Percentiles rank a stretch among this genome's conserved stretches.
Evolutionary conservation across 345 rosid genomes (phyloP).

Genomic region (Chamaenerion angustifolium): DNA sequence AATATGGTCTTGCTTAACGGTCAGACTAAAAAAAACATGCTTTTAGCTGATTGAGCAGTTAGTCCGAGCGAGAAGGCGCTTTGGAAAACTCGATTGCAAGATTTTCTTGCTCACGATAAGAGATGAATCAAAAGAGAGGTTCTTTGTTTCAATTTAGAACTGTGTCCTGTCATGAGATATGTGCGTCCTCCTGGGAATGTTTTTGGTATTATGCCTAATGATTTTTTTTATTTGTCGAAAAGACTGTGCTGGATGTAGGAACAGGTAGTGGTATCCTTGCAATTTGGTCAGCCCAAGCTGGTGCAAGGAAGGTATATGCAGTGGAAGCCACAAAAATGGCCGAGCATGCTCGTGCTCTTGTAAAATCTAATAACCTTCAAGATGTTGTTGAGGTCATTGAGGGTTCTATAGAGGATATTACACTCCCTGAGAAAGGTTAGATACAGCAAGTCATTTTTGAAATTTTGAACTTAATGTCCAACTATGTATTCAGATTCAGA

Average conservation of each 20-base stretch:
- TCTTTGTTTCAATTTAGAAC: background rate
- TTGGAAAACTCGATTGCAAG: too few relatives aligned
- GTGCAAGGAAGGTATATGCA: conserved; percentile 95
- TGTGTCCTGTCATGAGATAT: background rate
- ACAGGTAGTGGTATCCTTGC: conserved; percentile 99
- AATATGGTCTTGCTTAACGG: too few relatives aligned
- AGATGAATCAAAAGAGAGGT: too few relatives aligned
- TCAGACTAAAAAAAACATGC: too few relatives aligned
- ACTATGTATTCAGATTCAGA: background rate
- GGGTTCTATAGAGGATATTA: conserved; percentile 74
- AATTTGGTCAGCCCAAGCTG: conserved; percentile 98
- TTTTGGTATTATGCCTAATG: conserved; percentile 5
- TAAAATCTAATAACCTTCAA: conserved; percentile 61
- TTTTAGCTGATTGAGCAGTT: too few relatives aligned
- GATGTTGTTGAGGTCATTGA: conserved; percentile 71
- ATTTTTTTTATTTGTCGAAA: conserved; percentile 12
- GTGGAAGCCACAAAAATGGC: conserved; percentile 94
- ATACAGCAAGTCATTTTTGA: background rate
- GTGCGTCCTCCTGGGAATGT: background rate
- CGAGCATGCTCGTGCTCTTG: conserved; percentile 83
- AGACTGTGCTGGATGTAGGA: conserved; percentile 95
- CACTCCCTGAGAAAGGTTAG: conserved; percentile 82
- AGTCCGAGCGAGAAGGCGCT: too few relatives aligned
- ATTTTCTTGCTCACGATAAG: too few relatives aligned
- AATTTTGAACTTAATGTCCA: background rate